A percentile compares a stretch with the other conserved stretches of the same genome.
Conservation (phyloP, 2,329 filamentous ascomycete genomes). For the Apiospora aurea region DNA sequence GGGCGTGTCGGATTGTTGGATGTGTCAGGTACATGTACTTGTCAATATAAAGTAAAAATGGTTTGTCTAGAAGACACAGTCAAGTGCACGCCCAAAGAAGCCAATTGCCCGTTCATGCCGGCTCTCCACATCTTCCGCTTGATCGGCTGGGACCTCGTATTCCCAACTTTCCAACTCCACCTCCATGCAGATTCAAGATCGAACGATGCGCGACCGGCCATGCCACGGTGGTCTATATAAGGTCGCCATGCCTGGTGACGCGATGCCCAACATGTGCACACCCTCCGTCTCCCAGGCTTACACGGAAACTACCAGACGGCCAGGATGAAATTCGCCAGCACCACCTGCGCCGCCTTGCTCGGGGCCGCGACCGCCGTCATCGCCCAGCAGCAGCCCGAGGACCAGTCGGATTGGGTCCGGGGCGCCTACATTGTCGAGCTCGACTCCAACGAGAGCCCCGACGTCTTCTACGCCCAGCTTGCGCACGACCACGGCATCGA, state of each 20-base stretch:
- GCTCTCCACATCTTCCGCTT: conserved; percentile 8
- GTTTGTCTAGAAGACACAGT: background rate
- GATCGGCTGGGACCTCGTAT: conserved; percentile 13
- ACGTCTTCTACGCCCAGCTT: conserved; percentile 24
- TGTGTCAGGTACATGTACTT: background rate
- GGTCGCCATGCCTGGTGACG: background rate
- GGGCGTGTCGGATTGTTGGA: background rate
- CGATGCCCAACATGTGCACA: background rate
- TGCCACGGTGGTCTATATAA: background rate
- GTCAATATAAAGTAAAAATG: background rate
- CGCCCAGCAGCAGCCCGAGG: conserved; percentile 1
- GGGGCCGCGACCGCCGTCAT: background rate
- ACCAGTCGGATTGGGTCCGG: conserved; percentile 6
- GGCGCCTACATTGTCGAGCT: conserved; percentile 27
- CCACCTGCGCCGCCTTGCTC: background rate
- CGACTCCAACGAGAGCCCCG: conserved; percentile 12
- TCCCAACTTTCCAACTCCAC: conserved; percentile 13
- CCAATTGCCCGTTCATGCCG: background rate
- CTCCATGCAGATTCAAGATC: background rate
- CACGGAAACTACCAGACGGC: background rate
- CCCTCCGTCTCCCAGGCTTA: background rate
- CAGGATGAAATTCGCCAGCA: conserved; percentile 6
- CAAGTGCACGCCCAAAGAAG: background rate
- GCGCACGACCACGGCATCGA: conserved; percentile 23
- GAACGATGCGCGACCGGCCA: background rate